Evolutionary conservation across 2,329 filamentous ascomycete genomes (phyloP).

Genomic region (Eutypa lata): DNA sequence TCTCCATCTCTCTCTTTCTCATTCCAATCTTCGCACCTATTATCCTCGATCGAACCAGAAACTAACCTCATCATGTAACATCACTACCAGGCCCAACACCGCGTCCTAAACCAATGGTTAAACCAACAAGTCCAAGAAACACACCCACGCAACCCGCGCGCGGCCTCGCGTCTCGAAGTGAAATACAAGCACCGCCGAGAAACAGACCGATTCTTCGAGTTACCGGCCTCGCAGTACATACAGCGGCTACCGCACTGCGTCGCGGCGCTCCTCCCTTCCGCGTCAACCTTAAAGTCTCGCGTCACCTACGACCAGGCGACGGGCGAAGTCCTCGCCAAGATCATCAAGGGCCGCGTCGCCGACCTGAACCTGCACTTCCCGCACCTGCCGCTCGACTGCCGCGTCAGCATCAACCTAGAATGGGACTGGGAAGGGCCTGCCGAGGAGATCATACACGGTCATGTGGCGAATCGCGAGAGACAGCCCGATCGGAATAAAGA

Average conservation of each 20-base stretch:
- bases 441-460: constrained; percentile 47
- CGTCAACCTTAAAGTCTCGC: constrained; percentile 61
- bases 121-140: constrained; percentile 66
- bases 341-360: constrained; percentile 85
- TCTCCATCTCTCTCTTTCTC: no score
- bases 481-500: constrained; percentile 76
- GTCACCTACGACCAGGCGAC: constrained; percentile 76
- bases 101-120: constrained; percentile 77
- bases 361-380: constrained; percentile 89
- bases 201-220: constrained; percentile 78
- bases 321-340: constrained; percentile 69
- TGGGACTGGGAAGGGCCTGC: constrained; percentile 76
- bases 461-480: constrained; percentile 34
- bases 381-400: constrained; percentile 75
- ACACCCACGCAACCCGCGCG: constrained; percentile 49
- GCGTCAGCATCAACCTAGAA: constrained; percentile 92
- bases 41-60: no score
- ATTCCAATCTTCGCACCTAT: no score
- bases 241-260: constrained; percentile 63
- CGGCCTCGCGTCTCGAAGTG: constrained; percentile 56
- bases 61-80: constrained; percentile 1
- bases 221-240: constrained; percentile 55
- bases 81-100: constrained; percentile 69
- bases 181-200: constrained; percentile 81
- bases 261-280: constrained; percentile 54